Conservation (phyloP, 2,329 filamentous ascomycete genomes). For the Penicillium sp. region DNA sequence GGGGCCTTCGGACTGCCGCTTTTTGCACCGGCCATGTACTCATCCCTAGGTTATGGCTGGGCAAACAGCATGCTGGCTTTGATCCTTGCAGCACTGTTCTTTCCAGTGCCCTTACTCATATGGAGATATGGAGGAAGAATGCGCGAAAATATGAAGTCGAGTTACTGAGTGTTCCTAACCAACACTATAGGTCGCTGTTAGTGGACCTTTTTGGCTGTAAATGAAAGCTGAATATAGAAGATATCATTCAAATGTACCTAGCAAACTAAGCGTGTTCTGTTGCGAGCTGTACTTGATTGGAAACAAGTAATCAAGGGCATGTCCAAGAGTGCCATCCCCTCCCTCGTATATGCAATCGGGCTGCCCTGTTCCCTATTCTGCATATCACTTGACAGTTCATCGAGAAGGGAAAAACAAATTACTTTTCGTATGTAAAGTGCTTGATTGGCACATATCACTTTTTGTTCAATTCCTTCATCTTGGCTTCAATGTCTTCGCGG, state of each 20-base stretch:
- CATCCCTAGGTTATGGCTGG: conserved; percentile 41
- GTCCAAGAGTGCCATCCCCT: too few species aligned
- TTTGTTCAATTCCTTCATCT: conserved; percentile 61
- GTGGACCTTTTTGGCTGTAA: neutral
- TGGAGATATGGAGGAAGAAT: conserved; percentile 38
- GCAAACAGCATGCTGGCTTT: conserved; percentile 52
- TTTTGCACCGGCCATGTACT: conserved; percentile 50
- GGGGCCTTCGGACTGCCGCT: conserved; percentile 56
- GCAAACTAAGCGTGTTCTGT: neutral
- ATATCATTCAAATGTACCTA: neutral
- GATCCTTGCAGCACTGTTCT: conserved; percentile 30
- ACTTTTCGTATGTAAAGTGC: too few species aligned
- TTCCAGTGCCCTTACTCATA: conserved; percentile 40
- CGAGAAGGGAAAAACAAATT: too few species aligned
- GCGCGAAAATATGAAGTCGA: neutral
- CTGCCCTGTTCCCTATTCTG: too few species aligned
- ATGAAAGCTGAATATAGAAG: neutral
- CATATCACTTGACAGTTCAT: too few species aligned
- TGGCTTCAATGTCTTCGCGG: conserved; percentile 65
- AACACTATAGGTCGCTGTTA: neutral
- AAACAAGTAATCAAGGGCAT: neutral
- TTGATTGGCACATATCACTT: too few species aligned
- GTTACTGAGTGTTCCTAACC: neutral
- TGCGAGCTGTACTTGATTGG: neutral
- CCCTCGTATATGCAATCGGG: too few species aligned